Percentiles rank a stretch among this genome's conserved stretches.
Conservation (phyloP, 192 early-diverging fungal genomes). For the Pilaira anomala region DNA sequence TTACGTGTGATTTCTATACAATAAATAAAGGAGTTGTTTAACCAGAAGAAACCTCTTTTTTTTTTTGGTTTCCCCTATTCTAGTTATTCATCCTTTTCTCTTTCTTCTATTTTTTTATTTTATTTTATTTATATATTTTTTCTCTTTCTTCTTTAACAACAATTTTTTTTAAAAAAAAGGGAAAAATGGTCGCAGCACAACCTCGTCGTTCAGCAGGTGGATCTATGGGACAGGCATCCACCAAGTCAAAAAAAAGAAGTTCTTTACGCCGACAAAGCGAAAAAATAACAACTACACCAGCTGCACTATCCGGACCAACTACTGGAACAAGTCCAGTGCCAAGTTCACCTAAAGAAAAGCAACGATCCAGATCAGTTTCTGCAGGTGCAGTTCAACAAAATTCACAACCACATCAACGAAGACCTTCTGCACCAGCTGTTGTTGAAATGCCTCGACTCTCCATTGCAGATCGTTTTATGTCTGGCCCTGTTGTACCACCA, state of each 20-base stretch:
- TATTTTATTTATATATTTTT: neutral
- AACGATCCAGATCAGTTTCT: neutral
- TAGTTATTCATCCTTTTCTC: neutral
- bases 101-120: neutral
- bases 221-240: neutral
- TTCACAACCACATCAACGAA: neutral
- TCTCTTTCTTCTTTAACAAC: neutral
- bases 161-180: neutral
- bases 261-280: neutral
- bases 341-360: neutral
- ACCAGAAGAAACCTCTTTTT: no score
- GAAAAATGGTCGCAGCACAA: no score
- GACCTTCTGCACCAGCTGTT: conserved; percentile 4
- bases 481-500: neutral
- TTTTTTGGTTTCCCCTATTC: neutral
- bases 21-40: no score
- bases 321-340: no score
- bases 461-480: conserved; percentile 32
- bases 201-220: no score
- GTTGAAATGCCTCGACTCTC: conserved; percentile 18
- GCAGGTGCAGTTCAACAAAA: conserved; percentile 1
- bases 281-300: neutral
- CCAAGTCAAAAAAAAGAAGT: neutral
- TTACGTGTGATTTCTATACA: no score
- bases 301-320: no score